Evolutionary conservation across 768 basidiomycete species (phyloP), one percentile per base, ranked within the genome.

Genomic region (Leccinum subtestaceum): DNA sequence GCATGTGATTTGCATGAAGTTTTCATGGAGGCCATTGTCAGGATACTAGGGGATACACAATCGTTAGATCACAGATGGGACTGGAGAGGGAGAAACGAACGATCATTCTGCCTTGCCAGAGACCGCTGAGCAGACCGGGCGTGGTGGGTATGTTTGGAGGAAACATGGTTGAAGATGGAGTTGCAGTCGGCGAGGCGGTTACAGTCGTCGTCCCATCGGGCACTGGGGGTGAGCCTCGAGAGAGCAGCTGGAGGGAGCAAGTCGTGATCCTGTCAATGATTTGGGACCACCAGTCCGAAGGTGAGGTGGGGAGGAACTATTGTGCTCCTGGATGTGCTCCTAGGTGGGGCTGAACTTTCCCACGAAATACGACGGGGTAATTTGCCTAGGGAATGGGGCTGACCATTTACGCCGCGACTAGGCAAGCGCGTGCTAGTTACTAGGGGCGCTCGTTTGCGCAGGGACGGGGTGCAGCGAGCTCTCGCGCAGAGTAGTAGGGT

Each of bases 71-170:
- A 46, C 5, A 25, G 0, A n/a, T 5, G 2, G 15, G 31, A 17
- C 5, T 13, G 7, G 0, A 40, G 11, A 60, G 13, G 21, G 9
- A 25, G 23, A 0, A 17, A 80, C 85, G 59, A 55, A 88, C 87
- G 56, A 84, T 72, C 70, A 87, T 78, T 19, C 83, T 76, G 4
- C 89, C 88, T 59, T 85, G 79, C 85, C 84, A 89, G 5, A 81
- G 72, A 3, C 87, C 87, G 21, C 68, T 70, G 63, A 88, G 73
- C 4, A 75, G 66, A 6, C 87, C 88, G 0, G 77, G 78, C 76
- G 67, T 84, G 86, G 21, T 75, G 72, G 9, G 58, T 61, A 15
- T 72, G 73, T 54, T 73, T 68, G 36, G 72, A 64, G 0, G 72
- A 70, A 8, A 67, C 46, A 25, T 60, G 51, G 2, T 58, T 60